Conservation (phyloP, 2,329 filamentous ascomycete genomes). For the Geosmithia flava region DNA sequence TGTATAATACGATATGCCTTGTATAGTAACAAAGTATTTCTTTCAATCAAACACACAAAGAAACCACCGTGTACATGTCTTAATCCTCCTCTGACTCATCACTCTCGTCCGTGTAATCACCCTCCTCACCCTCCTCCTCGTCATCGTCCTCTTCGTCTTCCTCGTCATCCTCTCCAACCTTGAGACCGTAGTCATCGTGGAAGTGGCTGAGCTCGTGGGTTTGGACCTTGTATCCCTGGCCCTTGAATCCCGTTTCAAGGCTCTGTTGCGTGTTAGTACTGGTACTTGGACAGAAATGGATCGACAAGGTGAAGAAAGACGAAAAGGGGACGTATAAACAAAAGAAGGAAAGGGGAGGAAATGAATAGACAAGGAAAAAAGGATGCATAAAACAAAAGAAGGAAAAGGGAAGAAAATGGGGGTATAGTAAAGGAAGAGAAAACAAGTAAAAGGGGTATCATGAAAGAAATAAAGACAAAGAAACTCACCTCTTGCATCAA, state of each 20-base stretch:
- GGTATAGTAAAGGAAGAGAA: too few relatives aligned
- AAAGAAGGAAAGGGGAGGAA: too few relatives aligned
- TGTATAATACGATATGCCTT: not conserved
- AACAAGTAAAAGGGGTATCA: not conserved
- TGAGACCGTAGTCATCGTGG: constrained; percentile 80
- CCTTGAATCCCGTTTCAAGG: constrained; percentile 62
- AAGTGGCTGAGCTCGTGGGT: constrained; percentile 66
- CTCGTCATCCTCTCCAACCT: constrained; percentile 48
- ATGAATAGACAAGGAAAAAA: too few relatives aligned
- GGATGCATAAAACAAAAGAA: too few relatives aligned
- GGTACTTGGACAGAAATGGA: too few relatives aligned
- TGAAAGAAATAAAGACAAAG: not conserved
- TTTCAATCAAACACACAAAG: not conserved
- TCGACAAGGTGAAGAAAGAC: too few relatives aligned
- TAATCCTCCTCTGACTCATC: constrained; percentile 6
- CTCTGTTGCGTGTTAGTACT: constrained; percentile 31
- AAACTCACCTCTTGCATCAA: constrained; percentile 64
- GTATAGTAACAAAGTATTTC: not conserved
- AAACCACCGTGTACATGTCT: not conserved
- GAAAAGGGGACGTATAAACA: too few relatives aligned
- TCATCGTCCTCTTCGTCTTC: constrained; percentile 36
- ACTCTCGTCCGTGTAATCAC: constrained; percentile 14
- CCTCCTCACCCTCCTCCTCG: constrained; percentile 15
- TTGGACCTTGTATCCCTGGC: constrained; percentile 67
- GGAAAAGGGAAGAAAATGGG: too few relatives aligned